Base-by-base conservation (phyloP, 1,139 yeast species). In the Protomyces macrosporus region DNA sequence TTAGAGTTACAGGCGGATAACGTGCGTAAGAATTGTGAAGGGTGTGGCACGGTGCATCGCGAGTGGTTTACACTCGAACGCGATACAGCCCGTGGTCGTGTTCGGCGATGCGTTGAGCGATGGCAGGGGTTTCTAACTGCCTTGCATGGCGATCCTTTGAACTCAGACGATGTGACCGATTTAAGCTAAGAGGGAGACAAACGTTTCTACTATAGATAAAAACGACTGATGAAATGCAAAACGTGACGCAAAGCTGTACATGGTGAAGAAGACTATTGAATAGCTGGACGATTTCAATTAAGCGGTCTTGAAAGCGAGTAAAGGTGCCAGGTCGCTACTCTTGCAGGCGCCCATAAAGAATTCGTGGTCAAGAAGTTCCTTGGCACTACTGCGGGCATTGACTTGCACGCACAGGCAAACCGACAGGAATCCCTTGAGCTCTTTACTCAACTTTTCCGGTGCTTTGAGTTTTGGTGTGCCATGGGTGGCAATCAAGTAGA, bases 371-470 rank as follows among this genome's bases (percentile, higher is more conserved):
- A 93, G 78, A 65, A 93, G 80, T 73, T 91, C 97, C 71, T 87
- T 93, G 3, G 98, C 88, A 40, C 88, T 83, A 1, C 98, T 98
- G 71, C 98, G 82, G 72, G 87, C 89, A 71, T 88, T 83, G 60
- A 91, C 97, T 75, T 95, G 98, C 53, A 93, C 98, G 75, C 98
- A 91, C 53, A 93, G 80, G 77, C 98, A 93, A 62, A 90, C 91
- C 60, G 95, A 86, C 72, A 93, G 80, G 73, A 93, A 93, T 71
- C 88, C 84, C 79, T 91, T 91, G 68, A 95, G 87, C 48, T 87
- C 86, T 69, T 85, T 80, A 23, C 95, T 86, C 66, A 93, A 79
- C 61, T 79, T 75, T 68, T 89, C 97, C 1, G 98, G 97, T 68
- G 87, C 82, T 77, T 90, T 91, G 71, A 93, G 79, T 75, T 90